phyloP scores from a whole-genome alignment of 768 basidiomycete genomes.

The Lentinula sp. region DNA sequence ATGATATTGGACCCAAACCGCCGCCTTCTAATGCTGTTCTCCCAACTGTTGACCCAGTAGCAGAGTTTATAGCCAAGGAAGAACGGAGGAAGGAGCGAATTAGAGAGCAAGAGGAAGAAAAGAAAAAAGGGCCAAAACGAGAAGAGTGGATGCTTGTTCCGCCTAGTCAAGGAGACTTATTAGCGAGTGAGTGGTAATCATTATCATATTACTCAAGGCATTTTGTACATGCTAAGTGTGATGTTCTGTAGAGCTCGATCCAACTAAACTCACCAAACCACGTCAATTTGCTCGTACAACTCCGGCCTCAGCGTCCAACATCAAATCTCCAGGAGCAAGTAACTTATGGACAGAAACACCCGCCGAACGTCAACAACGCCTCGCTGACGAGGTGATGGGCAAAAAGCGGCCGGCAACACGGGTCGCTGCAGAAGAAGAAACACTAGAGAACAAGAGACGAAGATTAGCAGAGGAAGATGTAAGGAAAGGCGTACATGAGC shows the following conservation, averaged over 20 bases:
- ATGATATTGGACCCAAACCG: slow-evolving; percentile 83
- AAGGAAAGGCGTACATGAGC: slow-evolving; percentile 66
- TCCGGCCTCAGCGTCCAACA: slow-evolving; percentile 38
- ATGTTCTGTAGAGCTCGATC: slow-evolving; percentile 63
- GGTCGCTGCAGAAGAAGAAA: slow-evolving; percentile 32
- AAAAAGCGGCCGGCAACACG: slow-evolving; percentile 68
- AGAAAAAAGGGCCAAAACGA: slow-evolving; percentile 73
- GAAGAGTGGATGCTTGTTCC: slow-evolving; percentile 99
- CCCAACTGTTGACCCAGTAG: slow-evolving; percentile 56
- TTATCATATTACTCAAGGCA: neutral
- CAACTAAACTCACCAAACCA: slow-evolving; percentile 66
- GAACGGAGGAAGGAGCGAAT: slow-evolving; percentile 65
- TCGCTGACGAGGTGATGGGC: slow-evolving; percentile 94
- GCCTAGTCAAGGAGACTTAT: slow-evolving; percentile 73
- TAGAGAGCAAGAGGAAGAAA: slow-evolving; percentile 69
- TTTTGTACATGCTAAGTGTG: neutral
- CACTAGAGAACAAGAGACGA: slow-evolving; percentile 47
- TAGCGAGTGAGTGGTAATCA: slow-evolving; percentile 54
- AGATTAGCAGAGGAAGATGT: slow-evolving; percentile 64
- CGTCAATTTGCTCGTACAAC: slow-evolving; percentile 71
- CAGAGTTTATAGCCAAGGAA: slow-evolving; percentile 83
- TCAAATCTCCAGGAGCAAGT: slow-evolving; percentile 23
- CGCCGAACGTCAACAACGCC: slow-evolving; percentile 80
- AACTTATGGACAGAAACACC: slow-evolving; percentile 98
- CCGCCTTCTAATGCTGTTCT: slow-evolving; percentile 40